phyloP scores from a whole-genome alignment of 768 basidiomycete species.

The Dictyophora rubrovolvata region DNA sequence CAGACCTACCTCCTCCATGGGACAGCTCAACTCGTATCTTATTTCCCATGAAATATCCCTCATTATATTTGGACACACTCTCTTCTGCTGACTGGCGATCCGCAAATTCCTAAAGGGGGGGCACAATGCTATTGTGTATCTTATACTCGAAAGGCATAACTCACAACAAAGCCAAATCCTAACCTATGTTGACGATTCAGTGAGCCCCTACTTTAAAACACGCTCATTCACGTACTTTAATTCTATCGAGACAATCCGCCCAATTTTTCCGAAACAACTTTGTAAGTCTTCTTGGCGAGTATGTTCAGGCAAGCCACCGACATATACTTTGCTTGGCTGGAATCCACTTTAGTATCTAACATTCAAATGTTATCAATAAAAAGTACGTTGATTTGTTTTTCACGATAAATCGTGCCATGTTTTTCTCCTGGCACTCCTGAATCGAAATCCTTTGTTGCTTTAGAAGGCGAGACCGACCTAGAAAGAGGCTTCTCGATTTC shows the following conservation, averaged over 20 bases:
- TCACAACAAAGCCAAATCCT: constrained; percentile 85
- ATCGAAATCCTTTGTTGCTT: constrained; percentile 2
- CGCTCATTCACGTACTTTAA: constrained; percentile 52
- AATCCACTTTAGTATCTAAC: constrained; percentile 55
- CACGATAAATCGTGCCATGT: constrained; percentile 26
- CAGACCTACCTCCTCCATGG: constrained; percentile 71
- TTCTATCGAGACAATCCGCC: constrained; percentile 64
- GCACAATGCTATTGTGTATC: constrained; percentile 9
- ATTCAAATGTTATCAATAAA: constrained; percentile 38
- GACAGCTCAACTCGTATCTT: constrained; percentile 84
- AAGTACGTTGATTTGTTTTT: constrained; percentile 76
- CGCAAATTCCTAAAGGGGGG: constrained; percentile 64
- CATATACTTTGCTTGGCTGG: constrained; percentile 90
- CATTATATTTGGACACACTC: constrained; percentile 80
- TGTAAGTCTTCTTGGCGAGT: constrained; percentile 79
- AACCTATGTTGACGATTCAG: constrained; percentile 34
- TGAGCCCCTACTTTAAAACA: background rate
- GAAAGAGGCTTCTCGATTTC: background rate
- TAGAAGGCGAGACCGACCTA: background rate
- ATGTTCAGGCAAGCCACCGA: constrained; percentile 81
- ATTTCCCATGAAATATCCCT: constrained; percentile 87
- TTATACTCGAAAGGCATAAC: background rate
- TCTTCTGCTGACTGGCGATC: constrained; percentile 72
- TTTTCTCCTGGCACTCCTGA: constrained; percentile 5
- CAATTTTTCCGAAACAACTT: constrained; percentile 81